These are phyloP conservation scores for Cladosporium sp. DNA, from an alignment of 2,329 filamentous ascomycete genomes.

Conservation along the genomic window DNA sequence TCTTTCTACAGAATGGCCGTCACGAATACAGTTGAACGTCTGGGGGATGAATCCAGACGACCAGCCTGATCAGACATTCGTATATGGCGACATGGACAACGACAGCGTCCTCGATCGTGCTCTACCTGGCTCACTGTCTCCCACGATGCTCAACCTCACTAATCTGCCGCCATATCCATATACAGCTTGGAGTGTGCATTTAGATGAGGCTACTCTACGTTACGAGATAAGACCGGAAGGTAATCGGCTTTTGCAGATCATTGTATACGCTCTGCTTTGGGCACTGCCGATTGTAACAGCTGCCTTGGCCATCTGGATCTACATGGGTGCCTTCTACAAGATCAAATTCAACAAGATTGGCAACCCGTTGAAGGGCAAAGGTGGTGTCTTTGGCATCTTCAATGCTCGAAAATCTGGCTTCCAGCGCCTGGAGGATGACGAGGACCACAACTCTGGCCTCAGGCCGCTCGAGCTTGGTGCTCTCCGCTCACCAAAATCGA, in stretches of 20 bases:
- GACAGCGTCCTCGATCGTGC: constrained; percentile 62
- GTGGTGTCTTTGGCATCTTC: constrained; percentile 27
- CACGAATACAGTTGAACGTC: constrained; percentile 61
- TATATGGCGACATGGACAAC: constrained; percentile 63
- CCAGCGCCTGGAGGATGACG: constrained; percentile 21
- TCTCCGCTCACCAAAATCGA: constrained; percentile 23
- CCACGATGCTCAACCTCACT: constrained; percentile 63
- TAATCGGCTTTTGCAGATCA: constrained; percentile 54
- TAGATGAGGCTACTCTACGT: constrained; percentile 56
- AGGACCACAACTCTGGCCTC: background rate
- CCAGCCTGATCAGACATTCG: constrained; percentile 59
- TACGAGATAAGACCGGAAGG: constrained; percentile 58
- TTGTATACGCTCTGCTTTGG: constrained; percentile 55
- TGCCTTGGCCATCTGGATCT: constrained; percentile 53
- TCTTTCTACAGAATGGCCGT: constrained; percentile 65
- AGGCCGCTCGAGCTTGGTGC: background rate
- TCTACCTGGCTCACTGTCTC: constrained; percentile 56
- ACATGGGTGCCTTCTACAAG: constrained; percentile 62
- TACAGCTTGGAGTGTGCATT: constrained; percentile 55
- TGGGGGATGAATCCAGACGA: constrained; percentile 68
- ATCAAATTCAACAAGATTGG: constrained; percentile 64
- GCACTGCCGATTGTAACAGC: constrained; percentile 55
- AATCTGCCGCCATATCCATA: constrained; percentile 54
- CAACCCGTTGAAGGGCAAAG: constrained; percentile 48
- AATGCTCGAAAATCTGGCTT: constrained; percentile 16